Conservation (phyloP, 192 early-diverging fungal species). For the Coemansia erecta region DNA sequence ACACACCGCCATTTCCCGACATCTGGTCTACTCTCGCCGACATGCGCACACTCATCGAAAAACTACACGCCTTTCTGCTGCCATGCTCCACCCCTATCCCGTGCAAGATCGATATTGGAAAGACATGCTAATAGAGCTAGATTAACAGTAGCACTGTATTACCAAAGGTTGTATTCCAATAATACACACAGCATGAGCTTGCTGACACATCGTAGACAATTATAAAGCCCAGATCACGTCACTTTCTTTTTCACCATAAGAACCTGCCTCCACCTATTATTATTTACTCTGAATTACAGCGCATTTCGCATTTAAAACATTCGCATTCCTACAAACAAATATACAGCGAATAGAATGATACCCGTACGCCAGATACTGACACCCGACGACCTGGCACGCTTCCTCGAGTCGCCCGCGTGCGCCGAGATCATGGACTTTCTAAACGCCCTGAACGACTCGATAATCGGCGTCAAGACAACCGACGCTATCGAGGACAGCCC, state of each 20-base stretch:
- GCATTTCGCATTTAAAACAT: background rate
- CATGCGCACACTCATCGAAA: too few species aligned
- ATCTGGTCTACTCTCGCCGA: too few species aligned
- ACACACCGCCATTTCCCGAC: too few species aligned
- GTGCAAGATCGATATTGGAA: too few species aligned
- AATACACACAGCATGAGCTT: too few species aligned
- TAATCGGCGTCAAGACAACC: slow-evolving; percentile 63
- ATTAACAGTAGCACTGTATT: too few species aligned
- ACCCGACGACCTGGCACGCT: slow-evolving; percentile 78
- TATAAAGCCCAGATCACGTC: background rate
- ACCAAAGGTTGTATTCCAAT: too few species aligned
- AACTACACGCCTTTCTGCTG: too few species aligned
- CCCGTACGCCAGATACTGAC: slow-evolving; percentile 68
- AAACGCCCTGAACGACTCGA: slow-evolving; percentile 66
- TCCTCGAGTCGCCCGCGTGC: slow-evolving; percentile 65
- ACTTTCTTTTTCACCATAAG: background rate
- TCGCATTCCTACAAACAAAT: background rate
- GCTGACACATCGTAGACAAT: too few species aligned
- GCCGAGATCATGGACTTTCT: slow-evolving; percentile 69
- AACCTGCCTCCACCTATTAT: background rate
- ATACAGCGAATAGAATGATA: slow-evolving; percentile 25
- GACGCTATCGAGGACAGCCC: slow-evolving; percentile 55
- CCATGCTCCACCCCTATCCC: too few species aligned
- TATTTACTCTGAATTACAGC: background rate
- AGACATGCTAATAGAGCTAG: too few species aligned